A percentile compares a stretch with the other conserved stretches of the same genome.
Evolutionary conservation across 495 filamentous ascomycete genomes (phyloP).

Genomic region (Xylaria scruposa): DNA sequence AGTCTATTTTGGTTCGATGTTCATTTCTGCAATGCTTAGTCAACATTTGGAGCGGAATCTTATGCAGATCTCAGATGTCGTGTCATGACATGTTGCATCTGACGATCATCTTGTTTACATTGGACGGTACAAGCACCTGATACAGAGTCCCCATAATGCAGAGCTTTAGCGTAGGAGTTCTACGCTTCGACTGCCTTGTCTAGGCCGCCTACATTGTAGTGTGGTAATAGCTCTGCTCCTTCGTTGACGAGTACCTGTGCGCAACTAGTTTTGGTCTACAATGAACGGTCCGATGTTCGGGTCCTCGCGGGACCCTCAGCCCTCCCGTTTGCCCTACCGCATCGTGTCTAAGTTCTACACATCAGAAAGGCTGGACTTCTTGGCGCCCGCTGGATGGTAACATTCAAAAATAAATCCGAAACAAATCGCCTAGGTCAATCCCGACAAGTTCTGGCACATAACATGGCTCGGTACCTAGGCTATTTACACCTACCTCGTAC

Average conservation of each 20-base stretch:
- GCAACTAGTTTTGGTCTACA: neutral
- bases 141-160: neutral
- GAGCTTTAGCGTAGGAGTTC: neutral
- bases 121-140: neutral
- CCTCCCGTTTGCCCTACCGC: conserved; percentile 12
- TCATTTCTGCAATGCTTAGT: neutral
- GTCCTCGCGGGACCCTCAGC: neutral
- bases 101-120: conserved; percentile 19
- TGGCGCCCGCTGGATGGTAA: conserved; percentile 9
- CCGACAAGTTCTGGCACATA: neutral
- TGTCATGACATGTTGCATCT: conserved; percentile 24
- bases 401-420: neutral
- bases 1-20: neutral
- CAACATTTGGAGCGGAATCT: conserved; percentile 14
- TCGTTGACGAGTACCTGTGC: neutral
- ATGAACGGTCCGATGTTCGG: neutral
- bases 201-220: neutral
- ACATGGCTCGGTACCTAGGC: neutral
- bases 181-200: conserved; percentile 6
- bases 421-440: neutral
- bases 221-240: conserved; percentile 8
- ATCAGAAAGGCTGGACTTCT: neutral
- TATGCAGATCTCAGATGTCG: conserved; percentile 17
- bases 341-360: neutral
- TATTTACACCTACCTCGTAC: neutral